phyloP scores from a whole-genome alignment of 495 filamentous ascomycete species.

The Podospora bellae-mahoneyi region DNA sequence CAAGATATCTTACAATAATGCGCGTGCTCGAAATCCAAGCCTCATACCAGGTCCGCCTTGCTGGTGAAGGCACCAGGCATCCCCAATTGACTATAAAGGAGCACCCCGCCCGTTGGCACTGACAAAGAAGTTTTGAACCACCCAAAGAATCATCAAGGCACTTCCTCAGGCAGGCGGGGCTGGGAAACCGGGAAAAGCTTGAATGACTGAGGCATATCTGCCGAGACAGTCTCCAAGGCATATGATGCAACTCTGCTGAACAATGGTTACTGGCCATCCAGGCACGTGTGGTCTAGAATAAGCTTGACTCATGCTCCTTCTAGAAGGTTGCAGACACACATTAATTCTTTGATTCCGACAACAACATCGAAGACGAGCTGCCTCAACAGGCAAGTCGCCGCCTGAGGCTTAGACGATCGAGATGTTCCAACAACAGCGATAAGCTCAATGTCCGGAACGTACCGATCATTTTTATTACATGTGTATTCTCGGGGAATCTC shows the following conservation, averaged over 20 bases:
- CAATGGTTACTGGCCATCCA: neutral
- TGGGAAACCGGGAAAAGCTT: neutral
- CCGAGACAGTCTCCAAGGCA: neutral
- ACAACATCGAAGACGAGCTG: neutral
- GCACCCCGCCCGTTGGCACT: neutral
- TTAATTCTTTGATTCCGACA: neutral
- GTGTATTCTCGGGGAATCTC: neutral
- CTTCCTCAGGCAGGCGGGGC: neutral
- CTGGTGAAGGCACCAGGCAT: constrained; percentile 3
- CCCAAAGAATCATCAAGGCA: neutral
- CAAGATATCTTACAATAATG: neutral
- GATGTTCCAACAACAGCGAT: neutral
- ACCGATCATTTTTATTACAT: neutral
- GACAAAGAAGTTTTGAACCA: constrained; percentile 1
- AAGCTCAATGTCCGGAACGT: neutral
- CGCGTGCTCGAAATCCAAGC: neutral
- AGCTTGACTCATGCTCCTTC: neutral
- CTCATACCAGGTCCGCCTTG: neutral
- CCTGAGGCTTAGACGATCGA: neutral
- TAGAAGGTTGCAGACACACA: neutral
- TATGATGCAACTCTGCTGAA: constrained; percentile 1
- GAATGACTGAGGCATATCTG: neutral
- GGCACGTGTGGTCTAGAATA: neutral
- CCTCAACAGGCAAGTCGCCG: neutral
- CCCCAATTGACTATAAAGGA: neutral